Evolutionary conservation across 2,329 filamentous ascomycete species (phyloP).

Genomic region (Fusarium cyanostomum): DNA sequence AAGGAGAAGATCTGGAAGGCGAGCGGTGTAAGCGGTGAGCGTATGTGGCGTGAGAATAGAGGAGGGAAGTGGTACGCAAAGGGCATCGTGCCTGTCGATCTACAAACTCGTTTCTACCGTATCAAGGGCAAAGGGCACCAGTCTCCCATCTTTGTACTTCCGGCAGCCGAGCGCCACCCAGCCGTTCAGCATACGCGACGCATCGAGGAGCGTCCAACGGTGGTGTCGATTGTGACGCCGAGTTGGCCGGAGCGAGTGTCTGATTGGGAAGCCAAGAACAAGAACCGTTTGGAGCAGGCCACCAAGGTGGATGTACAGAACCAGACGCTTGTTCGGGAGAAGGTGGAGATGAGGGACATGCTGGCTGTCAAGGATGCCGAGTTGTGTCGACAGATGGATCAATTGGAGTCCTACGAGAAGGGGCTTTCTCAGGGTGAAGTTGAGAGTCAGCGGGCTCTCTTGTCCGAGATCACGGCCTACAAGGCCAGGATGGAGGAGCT

Average conservation of each 20-base stretch:
- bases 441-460: constrained; percentile 8
- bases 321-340: constrained; percentile 34
- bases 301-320: constrained; percentile 31
- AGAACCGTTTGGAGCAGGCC: constrained; percentile 34
- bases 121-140: constrained; percentile 54
- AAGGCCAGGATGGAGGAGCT: constrained; percentile 29
- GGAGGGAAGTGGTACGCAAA: constrained; percentile 47
- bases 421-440: neutral
- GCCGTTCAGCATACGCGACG: constrained; percentile 54
- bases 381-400: constrained; percentile 24
- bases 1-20: constrained; percentile 48
- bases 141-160: constrained; percentile 63
- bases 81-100: constrained; percentile 60
- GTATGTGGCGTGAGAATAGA: constrained; percentile 44
- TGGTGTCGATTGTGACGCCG: constrained; percentile 45
- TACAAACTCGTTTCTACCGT: constrained; percentile 63
- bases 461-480: constrained; percentile 8
- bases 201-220: constrained; percentile 56
- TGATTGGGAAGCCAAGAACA: constrained; percentile 41
- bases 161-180: constrained; percentile 59
- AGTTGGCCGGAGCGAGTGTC: constrained; percentile 48
- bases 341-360: constrained; percentile 27
- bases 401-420: constrained; percentile 35
- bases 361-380: constrained; percentile 35
- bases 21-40: constrained; percentile 55